phyloP scores from a whole-genome alignment of 1,284 basidiomycete genomes.

The Spongiforma sp. region DNA sequence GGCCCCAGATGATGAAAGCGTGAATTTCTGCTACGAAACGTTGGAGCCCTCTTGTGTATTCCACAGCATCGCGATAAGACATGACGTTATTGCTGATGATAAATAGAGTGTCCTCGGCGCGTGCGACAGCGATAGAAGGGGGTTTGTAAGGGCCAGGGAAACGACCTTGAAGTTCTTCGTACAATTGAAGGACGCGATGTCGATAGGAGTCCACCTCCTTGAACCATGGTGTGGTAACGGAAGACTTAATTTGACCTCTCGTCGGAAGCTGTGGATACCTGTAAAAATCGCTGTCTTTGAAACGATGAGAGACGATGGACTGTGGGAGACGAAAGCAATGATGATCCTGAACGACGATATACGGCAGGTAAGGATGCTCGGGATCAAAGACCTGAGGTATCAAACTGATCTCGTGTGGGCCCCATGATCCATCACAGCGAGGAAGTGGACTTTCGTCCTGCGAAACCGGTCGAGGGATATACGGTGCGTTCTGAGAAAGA shows the following conservation, averaged over 20 bases:
- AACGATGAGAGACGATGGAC: neutral
- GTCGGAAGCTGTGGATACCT: neutral
- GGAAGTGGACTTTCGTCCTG: slow-evolving; percentile 1
- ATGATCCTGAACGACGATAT: neutral
- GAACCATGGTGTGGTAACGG: neutral
- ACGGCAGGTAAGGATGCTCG: slow-evolving; percentile 5
- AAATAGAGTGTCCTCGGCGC: slow-evolving; percentile 6
- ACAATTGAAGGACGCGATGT: neutral
- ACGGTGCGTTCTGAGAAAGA: neutral
- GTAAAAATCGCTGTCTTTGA: slow-evolving; percentile 12
- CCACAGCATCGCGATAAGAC: slow-evolving; percentile 11
- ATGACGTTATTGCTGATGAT: slow-evolving; percentile 1
- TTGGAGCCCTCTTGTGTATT: slow-evolving; percentile 3
- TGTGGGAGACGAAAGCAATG: slow-evolving; percentile 1
- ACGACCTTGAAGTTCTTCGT: neutral
- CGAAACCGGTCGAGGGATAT: slow-evolving; percentile 1
- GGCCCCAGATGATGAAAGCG: slow-evolving; percentile 7
- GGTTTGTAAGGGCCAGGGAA: slow-evolving; percentile 8
- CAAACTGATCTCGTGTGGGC: slow-evolving; percentile 8
- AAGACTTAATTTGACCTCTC: slow-evolving; percentile 5
- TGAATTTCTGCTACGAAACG: slow-evolving; percentile 7
- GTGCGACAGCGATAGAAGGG: neutral
- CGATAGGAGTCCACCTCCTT: neutral
- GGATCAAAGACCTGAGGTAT: neutral
- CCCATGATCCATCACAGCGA: slow-evolving; percentile 11